phyloP scores from a whole-genome alignment of 805 yeast genomes.

The Wilhelminamyces savonicus region DNA sequence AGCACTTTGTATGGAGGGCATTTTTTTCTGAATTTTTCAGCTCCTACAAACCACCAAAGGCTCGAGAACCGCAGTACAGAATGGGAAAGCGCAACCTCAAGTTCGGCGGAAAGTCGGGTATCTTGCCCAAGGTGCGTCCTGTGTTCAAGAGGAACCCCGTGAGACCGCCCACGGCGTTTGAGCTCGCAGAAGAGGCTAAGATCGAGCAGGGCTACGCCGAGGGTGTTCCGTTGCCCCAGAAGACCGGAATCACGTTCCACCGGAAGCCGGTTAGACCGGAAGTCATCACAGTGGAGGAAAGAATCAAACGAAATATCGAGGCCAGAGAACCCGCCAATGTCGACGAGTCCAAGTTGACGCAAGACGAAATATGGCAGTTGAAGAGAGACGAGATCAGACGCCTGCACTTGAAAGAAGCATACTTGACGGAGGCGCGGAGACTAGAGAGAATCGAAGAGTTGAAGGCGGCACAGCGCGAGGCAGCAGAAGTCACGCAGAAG shows the following conservation, averaged over 20 bases:
- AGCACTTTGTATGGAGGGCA: no score
- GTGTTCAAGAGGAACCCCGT: conserved; percentile 62
- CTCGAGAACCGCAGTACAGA: no score
- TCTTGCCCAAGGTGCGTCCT: conserved; percentile 71
- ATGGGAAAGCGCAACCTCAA: conserved; percentile 48
- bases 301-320: conserved; percentile 53
- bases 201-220: conserved; percentile 64
- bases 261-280: conserved; percentile 50
- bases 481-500: conserved; percentile 17
- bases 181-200: conserved; percentile 35
- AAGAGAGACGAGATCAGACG: conserved; percentile 65
- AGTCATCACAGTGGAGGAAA: conserved; percentile 52
- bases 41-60: no score
- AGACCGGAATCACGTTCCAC: conserved; percentile 35
- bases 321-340: conserved; percentile 26
- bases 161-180: conserved; percentile 42
- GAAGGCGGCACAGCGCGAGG: conserved; percentile 22
- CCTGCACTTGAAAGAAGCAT: conserved; percentile 59
- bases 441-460: conserved; percentile 32
- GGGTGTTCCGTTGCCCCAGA: conserved; percentile 61
- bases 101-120: conserved; percentile 68
- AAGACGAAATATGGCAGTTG: conserved; percentile 39
- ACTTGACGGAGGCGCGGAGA: conserved; percentile 45
- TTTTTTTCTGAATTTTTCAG: no score
- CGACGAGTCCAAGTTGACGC: conserved; percentile 23